phyloP scores from a whole-genome alignment of 2,329 filamentous ascomycete species.

The Pleoardoris graminearum region DNA sequence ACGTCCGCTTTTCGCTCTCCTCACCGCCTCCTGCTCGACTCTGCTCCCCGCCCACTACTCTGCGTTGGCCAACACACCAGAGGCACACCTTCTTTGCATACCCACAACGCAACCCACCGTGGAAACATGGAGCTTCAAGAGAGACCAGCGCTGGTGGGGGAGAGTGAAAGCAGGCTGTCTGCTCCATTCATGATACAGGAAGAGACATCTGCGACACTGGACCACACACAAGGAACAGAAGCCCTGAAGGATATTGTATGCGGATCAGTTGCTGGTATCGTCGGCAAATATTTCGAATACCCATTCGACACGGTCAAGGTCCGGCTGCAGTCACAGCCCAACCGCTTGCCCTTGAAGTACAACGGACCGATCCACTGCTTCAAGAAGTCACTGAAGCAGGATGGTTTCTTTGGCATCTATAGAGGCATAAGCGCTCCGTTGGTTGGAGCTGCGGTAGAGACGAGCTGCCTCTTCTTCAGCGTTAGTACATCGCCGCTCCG shows the following conservation, averaged over 20 bases:
- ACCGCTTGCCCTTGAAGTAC: slow-evolving; percentile 79
- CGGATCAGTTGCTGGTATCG: slow-evolving; percentile 86
- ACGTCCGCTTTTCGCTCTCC: slow-evolving; percentile 25
- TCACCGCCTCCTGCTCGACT: slow-evolving; percentile 33
- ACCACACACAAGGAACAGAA: slow-evolving; percentile 58
- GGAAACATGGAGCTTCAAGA: slow-evolving; percentile 37
- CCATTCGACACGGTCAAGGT: slow-evolving; percentile 99
- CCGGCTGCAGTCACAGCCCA: slow-evolving; percentile 91
- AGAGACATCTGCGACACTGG: slow-evolving; percentile 13
- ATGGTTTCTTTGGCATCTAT: slow-evolving; percentile 83
- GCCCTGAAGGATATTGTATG: slow-evolving; percentile 85
- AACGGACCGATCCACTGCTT: slow-evolving; percentile 91
- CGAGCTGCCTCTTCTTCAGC: slow-evolving; percentile 89
- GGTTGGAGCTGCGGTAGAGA: slow-evolving; percentile 88
- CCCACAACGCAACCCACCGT: slow-evolving; percentile 8
- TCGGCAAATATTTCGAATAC: slow-evolving; percentile 96
- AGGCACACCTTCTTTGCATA: not conserved
- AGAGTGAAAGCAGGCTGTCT: slow-evolving; percentile 30
- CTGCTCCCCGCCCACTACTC: slow-evolving; percentile 26
- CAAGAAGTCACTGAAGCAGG: slow-evolving; percentile 75
- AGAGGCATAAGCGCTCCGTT: slow-evolving; percentile 91
- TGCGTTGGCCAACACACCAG: slow-evolving; percentile 18
- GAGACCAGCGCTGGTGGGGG: slow-evolving; percentile 37
- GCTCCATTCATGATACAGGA: slow-evolving; percentile 27
- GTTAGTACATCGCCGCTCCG: slow-evolving; percentile 36